Evolutionary conservation across 1,139 yeast species (phyloP).

Genomic region (Saccharomycopsis hybrid): DNA sequence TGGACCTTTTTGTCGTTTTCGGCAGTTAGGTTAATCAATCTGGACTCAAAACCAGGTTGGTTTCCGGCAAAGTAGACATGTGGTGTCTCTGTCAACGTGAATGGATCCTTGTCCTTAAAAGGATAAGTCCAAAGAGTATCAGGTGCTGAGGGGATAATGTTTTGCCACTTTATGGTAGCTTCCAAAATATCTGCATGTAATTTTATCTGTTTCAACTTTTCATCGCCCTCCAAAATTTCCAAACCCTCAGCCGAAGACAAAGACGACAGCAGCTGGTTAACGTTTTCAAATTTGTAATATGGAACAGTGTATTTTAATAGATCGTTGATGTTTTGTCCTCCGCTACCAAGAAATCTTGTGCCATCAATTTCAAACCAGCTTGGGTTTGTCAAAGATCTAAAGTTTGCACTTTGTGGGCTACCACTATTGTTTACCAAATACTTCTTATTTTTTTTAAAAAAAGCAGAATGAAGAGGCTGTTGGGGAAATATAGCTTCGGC

Average conservation of each 20-base stretch:
- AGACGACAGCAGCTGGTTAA: no score
- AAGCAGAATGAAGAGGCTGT: constrained; percentile 74
- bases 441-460: constrained; percentile 46
- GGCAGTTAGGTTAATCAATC: constrained; percentile 27
- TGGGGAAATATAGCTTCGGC: constrained; percentile 82
- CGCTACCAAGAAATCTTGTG: constrained; percentile 56
- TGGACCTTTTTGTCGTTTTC: constrained; percentile 31
- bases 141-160: constrained; percentile 90
- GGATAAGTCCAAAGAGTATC: constrained; percentile 93
- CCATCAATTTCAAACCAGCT: constrained; percentile 55
- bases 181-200: constrained; percentile 55
- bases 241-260: constrained; percentile 10
- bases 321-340: constrained; percentile 84
- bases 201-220: constrained; percentile 28
- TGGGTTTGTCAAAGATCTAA: constrained; percentile 66
- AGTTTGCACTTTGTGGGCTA: constrained; percentile 29
- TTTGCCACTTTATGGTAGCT: constrained; percentile 74
- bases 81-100: constrained; percentile 69
- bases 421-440: constrained; percentile 41
- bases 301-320: constrained; percentile 58
- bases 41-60: constrained; percentile 53
- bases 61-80: constrained; percentile 85
- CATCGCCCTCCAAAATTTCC: constrained; percentile 23
- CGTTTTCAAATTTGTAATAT: constrained; percentile 25
- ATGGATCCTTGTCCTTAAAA: constrained; percentile 73